Conservation (phyloP, 441 rosid species). For the Croton setiger region DNA sequence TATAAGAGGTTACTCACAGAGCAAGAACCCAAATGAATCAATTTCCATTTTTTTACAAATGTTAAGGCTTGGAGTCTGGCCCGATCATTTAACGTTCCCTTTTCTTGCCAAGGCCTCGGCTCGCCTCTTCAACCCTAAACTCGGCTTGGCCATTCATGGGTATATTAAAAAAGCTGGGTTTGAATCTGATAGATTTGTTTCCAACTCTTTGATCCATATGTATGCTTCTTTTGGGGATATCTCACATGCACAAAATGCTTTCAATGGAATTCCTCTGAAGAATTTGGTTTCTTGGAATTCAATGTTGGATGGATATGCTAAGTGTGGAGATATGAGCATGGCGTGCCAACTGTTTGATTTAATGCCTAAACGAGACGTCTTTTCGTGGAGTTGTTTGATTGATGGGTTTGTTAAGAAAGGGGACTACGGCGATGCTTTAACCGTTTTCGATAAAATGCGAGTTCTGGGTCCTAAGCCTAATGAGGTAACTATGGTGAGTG, state of each 20-base stretch:
- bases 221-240: slow-evolving; percentile 50
- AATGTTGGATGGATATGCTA: slow-evolving; percentile 65
- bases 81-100: slow-evolving; percentile 70
- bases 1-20: slow-evolving; percentile 53
- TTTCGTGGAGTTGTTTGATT: slow-evolving; percentile 79
- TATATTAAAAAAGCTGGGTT: slow-evolving; percentile 44
- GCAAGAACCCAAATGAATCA: slow-evolving; percentile 50
- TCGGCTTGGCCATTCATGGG: slow-evolving; percentile 49
- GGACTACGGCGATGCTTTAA: slow-evolving; percentile 52
- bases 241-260: slow-evolving; percentile 45
- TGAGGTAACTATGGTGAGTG: slow-evolving; percentile 85
- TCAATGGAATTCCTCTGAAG: slow-evolving; percentile 55
- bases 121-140: slow-evolving; percentile 38
- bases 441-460: slow-evolving; percentile 53
- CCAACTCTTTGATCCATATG: slow-evolving; percentile 69
- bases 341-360: slow-evolving; percentile 54
- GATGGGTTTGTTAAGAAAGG: slow-evolving; percentile 70
- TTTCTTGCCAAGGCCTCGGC: slow-evolving; percentile 60
- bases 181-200: slow-evolving; percentile 48
- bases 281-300: slow-evolving; percentile 77
- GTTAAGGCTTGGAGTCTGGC: slow-evolving; percentile 43
- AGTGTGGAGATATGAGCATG: slow-evolving; percentile 48
- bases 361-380: slow-evolving; percentile 61
- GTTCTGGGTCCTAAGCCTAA: slow-evolving; percentile 46
- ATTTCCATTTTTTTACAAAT: slow-evolving; percentile 44